phyloP scores from a whole-genome alignment of 495 filamentous ascomycete genomes.

The Barbatosphaeria neglecta region DNA sequence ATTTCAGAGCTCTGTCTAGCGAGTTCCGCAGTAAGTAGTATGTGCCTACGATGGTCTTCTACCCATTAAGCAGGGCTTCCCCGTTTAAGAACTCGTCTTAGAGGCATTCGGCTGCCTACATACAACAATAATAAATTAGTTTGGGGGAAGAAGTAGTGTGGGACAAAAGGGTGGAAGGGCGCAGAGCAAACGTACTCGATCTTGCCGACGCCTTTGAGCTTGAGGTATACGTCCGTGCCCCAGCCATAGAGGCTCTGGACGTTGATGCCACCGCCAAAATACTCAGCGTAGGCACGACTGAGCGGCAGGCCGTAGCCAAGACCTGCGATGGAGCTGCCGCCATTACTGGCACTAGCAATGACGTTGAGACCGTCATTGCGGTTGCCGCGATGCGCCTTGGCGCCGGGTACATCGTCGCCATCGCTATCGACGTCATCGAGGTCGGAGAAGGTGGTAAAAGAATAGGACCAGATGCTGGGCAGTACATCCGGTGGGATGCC shows the following conservation, averaged over 20 bases:
- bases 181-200: constrained; percentile 23
- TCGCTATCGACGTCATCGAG: constrained; percentile 32
- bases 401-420: constrained; percentile 5
- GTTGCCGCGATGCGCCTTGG: no score
- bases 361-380: constrained; percentile 55
- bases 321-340: constrained; percentile 71
- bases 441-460: constrained; percentile 87
- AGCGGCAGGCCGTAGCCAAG: constrained; percentile 88
- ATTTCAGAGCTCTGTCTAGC: no score
- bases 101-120: no score
- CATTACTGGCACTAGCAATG: constrained; percentile 55
- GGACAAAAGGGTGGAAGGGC: no score
- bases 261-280: constrained; percentile 91
- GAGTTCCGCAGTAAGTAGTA: no score
- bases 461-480: constrained; percentile 88
- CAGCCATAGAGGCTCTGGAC: constrained; percentile 93
- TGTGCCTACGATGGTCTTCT: no score
- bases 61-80: no score
- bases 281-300: constrained; percentile 90
- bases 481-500: constrained; percentile 76
- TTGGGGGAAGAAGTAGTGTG: no score
- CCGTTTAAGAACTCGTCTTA: no score
- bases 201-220: constrained; percentile 73
- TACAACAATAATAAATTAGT: no score
- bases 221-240: constrained; percentile 57